Evolutionary conservation across 176 grass and related monocot species (phyloP).

Genomic region (Rhynchospora pubera): DNA sequence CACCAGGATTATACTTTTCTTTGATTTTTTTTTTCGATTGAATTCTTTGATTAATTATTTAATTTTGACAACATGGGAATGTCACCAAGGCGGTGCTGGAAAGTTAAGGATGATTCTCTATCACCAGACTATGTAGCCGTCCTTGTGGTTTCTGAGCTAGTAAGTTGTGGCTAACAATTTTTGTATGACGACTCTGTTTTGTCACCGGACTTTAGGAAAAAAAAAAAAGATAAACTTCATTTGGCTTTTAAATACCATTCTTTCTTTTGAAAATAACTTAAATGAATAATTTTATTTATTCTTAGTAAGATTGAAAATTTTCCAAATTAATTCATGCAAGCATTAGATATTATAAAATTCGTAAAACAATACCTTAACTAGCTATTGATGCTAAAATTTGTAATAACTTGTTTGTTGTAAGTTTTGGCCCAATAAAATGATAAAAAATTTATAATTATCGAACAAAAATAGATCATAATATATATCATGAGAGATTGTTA

Average conservation of each 20-base stretch:
- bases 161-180: not conserved
- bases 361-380: no score
- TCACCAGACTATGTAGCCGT: not conserved
- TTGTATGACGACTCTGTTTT: no score
- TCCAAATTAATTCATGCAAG: no score
- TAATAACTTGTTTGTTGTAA: not conserved
- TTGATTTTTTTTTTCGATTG: no score
- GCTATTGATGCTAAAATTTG: no score
- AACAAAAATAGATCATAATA: no score
- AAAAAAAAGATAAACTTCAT: not conserved
- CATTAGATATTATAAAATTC: not conserved
- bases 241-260: not conserved
- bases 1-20: constrained; percentile 4
- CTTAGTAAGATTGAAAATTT: not conserved
- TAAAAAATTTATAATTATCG: not conserved
- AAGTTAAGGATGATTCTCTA: not conserved
- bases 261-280: not conserved
- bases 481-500: not conserved
- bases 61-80: no score
- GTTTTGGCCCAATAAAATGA: no score
- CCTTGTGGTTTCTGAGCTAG: not conserved
- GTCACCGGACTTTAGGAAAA: not conserved
- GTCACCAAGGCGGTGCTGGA: not conserved
- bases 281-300: no score
- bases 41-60: no score